These are phyloP conservation scores for Acacia concinna DNA, from an alignment of 331 rosid species.

Conservation along the genomic window DNA sequence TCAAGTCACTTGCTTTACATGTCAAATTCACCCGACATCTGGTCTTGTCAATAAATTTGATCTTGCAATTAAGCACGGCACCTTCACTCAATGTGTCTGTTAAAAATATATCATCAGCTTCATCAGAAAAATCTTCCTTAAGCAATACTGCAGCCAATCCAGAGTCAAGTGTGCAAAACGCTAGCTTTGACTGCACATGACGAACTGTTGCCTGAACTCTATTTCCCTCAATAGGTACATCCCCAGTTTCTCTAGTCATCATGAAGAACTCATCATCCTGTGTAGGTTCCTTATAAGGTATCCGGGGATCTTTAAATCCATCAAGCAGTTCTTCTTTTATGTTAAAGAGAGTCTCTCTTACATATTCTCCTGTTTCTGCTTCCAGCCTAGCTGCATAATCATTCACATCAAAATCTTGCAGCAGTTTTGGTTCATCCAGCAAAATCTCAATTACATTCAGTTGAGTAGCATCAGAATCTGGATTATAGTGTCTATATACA, in stretches of 20 bases:
- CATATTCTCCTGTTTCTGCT: conserved; percentile 37
- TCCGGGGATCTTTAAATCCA: conserved; percentile 52
- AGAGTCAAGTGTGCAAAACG: conserved; percentile 44
- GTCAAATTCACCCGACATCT: conserved; percentile 45
- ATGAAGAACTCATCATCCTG: conserved; percentile 48
- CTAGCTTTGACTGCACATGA: conserved; percentile 36
- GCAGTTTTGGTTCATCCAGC: conserved; percentile 40
- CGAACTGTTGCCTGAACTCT: conserved; percentile 48
- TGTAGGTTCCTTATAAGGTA: conserved; percentile 38
- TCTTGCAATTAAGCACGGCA: conserved; percentile 42
- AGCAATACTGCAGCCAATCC: conserved; percentile 43
- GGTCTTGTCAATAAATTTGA: conserved; percentile 40
- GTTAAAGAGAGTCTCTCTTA: conserved; percentile 38
- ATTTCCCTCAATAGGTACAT: conserved; percentile 41
- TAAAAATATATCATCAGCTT: conserved; percentile 36
- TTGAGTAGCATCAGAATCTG: conserved; percentile 25
- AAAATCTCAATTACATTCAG: conserved; percentile 38
- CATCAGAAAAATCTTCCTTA: conserved; percentile 50
- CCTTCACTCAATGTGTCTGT: conserved; percentile 38
- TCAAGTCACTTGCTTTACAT: conserved; percentile 50
- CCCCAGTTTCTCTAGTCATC: conserved; percentile 46
- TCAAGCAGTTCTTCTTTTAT: conserved; percentile 47
- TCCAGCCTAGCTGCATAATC: conserved; percentile 38
- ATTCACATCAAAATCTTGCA: conserved; percentile 43
- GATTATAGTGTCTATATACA: conserved; percentile 27